Base-by-base conservation (phyloP, 2,329 filamentous ascomycete genomes). In the Aspergillus ustus region DNA sequence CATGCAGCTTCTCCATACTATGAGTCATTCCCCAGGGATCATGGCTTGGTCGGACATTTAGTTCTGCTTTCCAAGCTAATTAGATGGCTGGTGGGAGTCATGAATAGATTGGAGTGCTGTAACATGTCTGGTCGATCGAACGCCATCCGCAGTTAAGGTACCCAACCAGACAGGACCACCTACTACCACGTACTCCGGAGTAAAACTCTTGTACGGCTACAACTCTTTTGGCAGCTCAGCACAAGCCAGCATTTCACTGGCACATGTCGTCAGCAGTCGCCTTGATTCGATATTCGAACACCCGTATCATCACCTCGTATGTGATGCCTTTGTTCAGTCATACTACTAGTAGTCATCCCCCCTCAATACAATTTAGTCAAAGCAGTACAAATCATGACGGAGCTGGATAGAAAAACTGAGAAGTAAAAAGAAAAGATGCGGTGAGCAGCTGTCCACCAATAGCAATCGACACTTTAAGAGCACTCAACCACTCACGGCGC, bases 361-460 rank as follows among this genome's bases (percentile, higher is more conserved):
- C 17, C 22, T 44, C n/a, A 20, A 15, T 20, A 31, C 48, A 52
- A 9, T 7, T 54, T 4, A 31, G 46, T 50, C 40, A 51, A 20
- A 25, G 7, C 31, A 45, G 34, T 43, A 44, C 49, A 37, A 48
- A 25, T 62, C 43, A 51, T 44, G 54, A 49, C 57, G 22, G 52
- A 58, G 58, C 63, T 58, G 52, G 51, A 62, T 52, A 59, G 63
- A 57, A 63, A 59, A 57, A 43, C 13, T 45, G 15, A 60, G 57
- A 53, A 52, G 19, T 52, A 56, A 59, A 57, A 60, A 55, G 51
- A 61, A 62, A 75, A 74, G 64, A 73, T 72, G 73, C 73, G 73
- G 73, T 76, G 72, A 76, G 66, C 64, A 59, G 48, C 34, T 34
- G 55, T 60, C 66, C 63, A 52, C 73, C 66, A 75, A 75, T 74